phyloP scores from a whole-genome alignment of 208 protist genomes.

The Novymonas esmeraldas region DNA sequence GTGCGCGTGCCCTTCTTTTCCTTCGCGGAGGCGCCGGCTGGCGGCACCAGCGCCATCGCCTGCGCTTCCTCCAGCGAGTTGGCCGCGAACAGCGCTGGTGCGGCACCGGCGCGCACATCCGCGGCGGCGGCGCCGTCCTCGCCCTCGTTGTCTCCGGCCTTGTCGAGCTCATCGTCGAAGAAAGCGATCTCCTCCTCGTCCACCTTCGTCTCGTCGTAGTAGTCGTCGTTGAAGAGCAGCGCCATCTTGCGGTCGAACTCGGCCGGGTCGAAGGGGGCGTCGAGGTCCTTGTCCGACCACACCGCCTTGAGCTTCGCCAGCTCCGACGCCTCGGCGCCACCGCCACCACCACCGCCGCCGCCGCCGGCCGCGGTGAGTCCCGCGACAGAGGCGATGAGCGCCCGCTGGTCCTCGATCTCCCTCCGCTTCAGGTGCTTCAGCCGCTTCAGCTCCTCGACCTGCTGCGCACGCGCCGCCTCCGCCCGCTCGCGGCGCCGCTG shows the following conservation, averaged over 20 bases:
- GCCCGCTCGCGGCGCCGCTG: conserved; percentile 76
- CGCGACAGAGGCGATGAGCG: conserved; percentile 76
- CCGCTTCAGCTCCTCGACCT: conserved; percentile 87
- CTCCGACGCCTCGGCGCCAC: conserved; percentile 57
- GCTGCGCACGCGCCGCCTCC: conserved; percentile 60
- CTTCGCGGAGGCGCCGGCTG: not conserved
- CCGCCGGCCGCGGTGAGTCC: conserved; percentile 5
- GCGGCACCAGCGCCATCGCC: conserved; percentile 23
- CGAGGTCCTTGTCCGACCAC: conserved; percentile 84
- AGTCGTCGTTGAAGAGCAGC: conserved; percentile 84
- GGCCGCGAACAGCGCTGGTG: conserved; percentile 53
- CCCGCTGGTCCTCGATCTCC: conserved; percentile 86
- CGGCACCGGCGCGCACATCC: conserved; percentile 23
- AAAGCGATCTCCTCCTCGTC: conserved; percentile 86
- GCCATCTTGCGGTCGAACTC: conserved; percentile 91
- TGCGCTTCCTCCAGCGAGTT: conserved; percentile 69
- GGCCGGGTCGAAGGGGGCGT: conserved; percentile 83
- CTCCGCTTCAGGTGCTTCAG: conserved; percentile 90
- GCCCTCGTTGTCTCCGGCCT: conserved; percentile 37
- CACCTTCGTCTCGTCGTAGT: conserved; percentile 87
- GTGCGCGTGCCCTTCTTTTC: conserved; percentile 12
- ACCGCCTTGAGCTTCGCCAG: conserved; percentile 60
- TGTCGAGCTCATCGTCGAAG: conserved; percentile 81
- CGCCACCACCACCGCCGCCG: conserved; percentile 16
- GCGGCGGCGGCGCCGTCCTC: conserved; percentile 21